Conservation (phyloP, 176 grass and related monocot species). For the Musa beccarii region DNA sequence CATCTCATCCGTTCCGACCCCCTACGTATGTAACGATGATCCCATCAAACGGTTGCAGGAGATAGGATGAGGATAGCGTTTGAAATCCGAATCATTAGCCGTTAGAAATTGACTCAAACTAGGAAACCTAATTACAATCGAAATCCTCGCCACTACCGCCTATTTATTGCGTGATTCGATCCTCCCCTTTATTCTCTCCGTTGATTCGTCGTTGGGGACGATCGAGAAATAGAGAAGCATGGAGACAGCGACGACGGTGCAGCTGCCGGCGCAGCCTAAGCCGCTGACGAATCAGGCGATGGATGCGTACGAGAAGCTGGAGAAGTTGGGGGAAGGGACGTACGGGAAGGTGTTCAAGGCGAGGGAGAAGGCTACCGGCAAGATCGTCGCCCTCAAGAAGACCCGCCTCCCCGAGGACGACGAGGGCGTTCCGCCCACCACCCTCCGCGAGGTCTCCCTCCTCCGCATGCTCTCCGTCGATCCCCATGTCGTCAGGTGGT, state of each 20-base stretch:
- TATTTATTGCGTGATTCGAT: too few relatives aligned
- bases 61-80: too few relatives aligned
- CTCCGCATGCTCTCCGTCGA: constrained; percentile 95
- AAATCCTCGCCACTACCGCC: too few relatives aligned
- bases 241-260: not conserved
- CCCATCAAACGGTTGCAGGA: too few relatives aligned
- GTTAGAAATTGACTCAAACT: too few relatives aligned
- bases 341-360: constrained; percentile 99
- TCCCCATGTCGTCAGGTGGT: constrained; percentile 65
- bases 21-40: too few relatives aligned
- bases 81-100: too few relatives aligned
- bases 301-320: constrained; percentile 97
- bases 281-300: constrained; percentile 41
- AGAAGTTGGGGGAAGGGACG: constrained; percentile 97
- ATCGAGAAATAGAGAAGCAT: not conserved
- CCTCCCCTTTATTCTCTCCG: too few relatives aligned
- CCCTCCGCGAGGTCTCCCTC: constrained; percentile 87
- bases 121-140: too few relatives aligned
- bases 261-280: too few relatives aligned
- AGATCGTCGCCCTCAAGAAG: constrained; percentile 97
- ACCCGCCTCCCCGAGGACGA: constrained; percentile 95
- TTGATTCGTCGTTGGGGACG: not conserved
- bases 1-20: too few relatives aligned
- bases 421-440: constrained; percentile 92
- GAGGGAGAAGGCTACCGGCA: constrained; percentile 82